Conservation (phyloP, 2,329 filamentous ascomycete species). For the Ascochyta fabae region DNA sequence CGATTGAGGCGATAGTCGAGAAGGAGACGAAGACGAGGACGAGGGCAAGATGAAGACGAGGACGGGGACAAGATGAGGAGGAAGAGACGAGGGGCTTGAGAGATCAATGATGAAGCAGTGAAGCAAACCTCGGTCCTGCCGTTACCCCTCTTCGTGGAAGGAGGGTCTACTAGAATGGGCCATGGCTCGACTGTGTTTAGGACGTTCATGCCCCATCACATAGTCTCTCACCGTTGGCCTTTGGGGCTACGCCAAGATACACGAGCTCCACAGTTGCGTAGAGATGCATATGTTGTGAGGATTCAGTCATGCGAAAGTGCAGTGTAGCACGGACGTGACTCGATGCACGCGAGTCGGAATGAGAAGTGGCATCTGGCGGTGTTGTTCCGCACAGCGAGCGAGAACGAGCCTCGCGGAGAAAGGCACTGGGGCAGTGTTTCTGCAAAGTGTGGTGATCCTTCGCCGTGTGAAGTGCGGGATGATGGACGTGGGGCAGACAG, state of each 20-base stretch:
- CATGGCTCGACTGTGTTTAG: neutral
- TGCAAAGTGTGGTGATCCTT: neutral
- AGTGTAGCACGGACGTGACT: slow-evolving; percentile 1
- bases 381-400: neutral
- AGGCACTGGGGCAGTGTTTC: too few species aligned
- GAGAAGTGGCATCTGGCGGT: neutral
- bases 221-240: slow-evolving; percentile 6
- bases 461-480: slow-evolving; percentile 14
- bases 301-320: neutral
- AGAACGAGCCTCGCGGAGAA: neutral
- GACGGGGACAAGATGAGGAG: neutral
- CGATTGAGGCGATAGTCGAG: neutral
- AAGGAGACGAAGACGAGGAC: too few species aligned
- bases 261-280: slow-evolving; percentile 1
- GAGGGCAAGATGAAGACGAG: too few species aligned
- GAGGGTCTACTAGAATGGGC: neutral
- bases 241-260: neutral
- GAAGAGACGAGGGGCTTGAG: neutral
- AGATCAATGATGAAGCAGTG: slow-evolving; percentile 4
- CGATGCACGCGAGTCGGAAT: slow-evolving; percentile 4
- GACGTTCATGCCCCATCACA: neutral
- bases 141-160: slow-evolving; percentile 16
- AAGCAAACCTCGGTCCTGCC: slow-evolving; percentile 14
- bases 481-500: slow-evolving; percentile 9
- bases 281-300: neutral